Evolutionary conservation across 139 green algal species (phyloP).

Genomic region (Pleodorina starrii): DNA sequence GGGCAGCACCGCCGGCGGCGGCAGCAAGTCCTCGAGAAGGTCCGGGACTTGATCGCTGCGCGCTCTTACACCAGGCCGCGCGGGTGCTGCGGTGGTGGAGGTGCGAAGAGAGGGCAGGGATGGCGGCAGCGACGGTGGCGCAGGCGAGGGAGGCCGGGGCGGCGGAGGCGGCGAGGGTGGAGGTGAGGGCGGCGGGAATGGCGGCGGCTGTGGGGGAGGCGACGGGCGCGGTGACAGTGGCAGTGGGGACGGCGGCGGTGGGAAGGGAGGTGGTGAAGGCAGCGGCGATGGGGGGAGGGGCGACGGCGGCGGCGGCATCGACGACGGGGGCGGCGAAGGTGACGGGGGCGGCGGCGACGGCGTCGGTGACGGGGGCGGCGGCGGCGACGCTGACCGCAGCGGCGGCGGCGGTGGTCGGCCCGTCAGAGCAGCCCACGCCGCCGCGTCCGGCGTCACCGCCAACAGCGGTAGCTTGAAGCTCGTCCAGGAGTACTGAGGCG

Average conservation of each 20-base stretch:
- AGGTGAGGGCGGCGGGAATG: neutral
- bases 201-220: neutral
- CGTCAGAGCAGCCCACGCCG: neutral
- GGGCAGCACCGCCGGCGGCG: no score
- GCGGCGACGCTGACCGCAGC: neutral
- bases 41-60: no score
- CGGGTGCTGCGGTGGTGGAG: no score
- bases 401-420: neutral
- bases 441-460: neutral
- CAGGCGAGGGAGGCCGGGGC: neutral
- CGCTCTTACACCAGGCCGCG: no score
- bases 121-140: neutral
- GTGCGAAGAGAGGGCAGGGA: neutral
- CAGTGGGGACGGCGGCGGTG: no score
- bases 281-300: neutral
- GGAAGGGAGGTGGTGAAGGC: neutral
- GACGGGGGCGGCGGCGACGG: neutral
- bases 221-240: no score
- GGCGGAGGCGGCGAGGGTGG: neutral
- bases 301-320: neutral
- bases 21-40: no score
- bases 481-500: neutral
- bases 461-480: neutral
- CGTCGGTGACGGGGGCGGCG: neutral
- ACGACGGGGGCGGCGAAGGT: no score